Conservation (phyloP, 1,284 basidiomycete species). For the Xerocomus cyaneibrunnescens region DNA sequence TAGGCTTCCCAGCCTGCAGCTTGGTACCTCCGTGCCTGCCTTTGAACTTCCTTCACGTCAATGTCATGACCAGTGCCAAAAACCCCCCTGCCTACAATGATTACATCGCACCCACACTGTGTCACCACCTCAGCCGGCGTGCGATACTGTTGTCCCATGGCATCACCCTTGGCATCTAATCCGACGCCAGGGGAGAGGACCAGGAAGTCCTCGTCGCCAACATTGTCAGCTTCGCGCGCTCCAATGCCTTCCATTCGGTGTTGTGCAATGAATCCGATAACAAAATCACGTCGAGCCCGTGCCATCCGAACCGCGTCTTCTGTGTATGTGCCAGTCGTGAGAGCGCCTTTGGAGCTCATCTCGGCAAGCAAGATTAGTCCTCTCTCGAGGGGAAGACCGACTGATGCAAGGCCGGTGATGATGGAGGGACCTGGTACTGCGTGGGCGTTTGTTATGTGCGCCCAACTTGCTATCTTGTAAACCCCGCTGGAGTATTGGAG, state of each 20-base stretch:
- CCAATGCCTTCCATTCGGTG: slow-evolving; percentile 73
- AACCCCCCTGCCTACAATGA: slow-evolving; percentile 96
- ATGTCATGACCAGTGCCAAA: slow-evolving; percentile 74
- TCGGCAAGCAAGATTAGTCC: slow-evolving; percentile 93
- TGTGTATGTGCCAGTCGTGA: slow-evolving; percentile 87
- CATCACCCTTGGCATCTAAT: slow-evolving; percentile 80
- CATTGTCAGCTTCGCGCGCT: slow-evolving; percentile 32
- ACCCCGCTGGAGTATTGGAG: slow-evolving; percentile 94
- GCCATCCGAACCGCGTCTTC: slow-evolving; percentile 87
- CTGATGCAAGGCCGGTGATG: slow-evolving; percentile 81
- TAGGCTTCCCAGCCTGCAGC: slow-evolving; percentile 94
- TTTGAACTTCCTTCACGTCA: slow-evolving; percentile 57
- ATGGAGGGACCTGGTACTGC: slow-evolving; percentile 93
- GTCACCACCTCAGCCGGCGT: slow-evolving; percentile 86
- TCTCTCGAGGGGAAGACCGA: slow-evolving; percentile 78
- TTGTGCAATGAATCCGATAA: slow-evolving; percentile 95
- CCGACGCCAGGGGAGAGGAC: slow-evolving; percentile 94
- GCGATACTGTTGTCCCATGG: slow-evolving; percentile 95
- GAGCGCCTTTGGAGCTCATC: slow-evolving; percentile 91
- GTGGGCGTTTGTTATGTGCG: slow-evolving; percentile 98
- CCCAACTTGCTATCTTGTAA: slow-evolving; percentile 94
- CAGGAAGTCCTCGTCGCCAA: slow-evolving; percentile 75
- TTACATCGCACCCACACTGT: slow-evolving; percentile 92
- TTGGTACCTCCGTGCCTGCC: slow-evolving; percentile 82
- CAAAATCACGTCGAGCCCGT: slow-evolving; percentile 76